These are phyloP conservation scores for Pseudoturritis turrita DNA, from an alignment of 345 rosid species.

Conservation along the genomic window DNA sequence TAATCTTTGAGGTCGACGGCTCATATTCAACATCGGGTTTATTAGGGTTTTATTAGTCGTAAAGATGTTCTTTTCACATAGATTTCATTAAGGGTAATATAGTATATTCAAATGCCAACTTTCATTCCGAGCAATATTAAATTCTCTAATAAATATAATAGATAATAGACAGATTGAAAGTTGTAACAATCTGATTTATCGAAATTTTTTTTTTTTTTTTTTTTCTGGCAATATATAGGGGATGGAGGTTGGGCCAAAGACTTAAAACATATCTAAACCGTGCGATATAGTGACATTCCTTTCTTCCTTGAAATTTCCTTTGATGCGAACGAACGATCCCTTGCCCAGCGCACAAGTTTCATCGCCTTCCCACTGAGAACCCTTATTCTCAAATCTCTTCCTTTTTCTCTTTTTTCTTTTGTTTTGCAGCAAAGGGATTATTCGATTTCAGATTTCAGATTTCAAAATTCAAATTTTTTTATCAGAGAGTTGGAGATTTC, in stretches of 20 bases:
- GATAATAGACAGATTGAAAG: no score
- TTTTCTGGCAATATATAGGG: no score
- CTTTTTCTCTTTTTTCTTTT: not conserved
- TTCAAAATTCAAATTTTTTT: not conserved
- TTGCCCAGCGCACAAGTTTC: constrained; percentile 27
- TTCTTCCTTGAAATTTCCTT: constrained; percentile 20
- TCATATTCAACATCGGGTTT: no score
- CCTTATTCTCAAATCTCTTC: constrained; percentile 5
- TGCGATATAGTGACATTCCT: not conserved
- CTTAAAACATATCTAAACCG: not conserved
- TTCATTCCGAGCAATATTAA: no score
- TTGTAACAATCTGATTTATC: no score
- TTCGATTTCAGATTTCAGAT: not conserved
- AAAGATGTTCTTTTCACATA: no score
- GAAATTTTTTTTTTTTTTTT: no score
- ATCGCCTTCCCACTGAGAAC: not conserved
- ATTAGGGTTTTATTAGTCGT: no score
- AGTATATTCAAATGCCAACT: no score
- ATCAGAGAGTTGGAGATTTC: not conserved
- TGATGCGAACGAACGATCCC: constrained; percentile 16
- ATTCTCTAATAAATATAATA: no score
- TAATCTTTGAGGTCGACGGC: no score
- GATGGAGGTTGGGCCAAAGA: not conserved
- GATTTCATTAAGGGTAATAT: no score
- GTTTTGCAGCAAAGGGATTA: not conserved